Percentiles rank a stretch among this genome's conserved stretches.
Evolutionary conservation across 805 yeast species (phyloP).

Genomic region (Saturnispora hagleri): DNA sequence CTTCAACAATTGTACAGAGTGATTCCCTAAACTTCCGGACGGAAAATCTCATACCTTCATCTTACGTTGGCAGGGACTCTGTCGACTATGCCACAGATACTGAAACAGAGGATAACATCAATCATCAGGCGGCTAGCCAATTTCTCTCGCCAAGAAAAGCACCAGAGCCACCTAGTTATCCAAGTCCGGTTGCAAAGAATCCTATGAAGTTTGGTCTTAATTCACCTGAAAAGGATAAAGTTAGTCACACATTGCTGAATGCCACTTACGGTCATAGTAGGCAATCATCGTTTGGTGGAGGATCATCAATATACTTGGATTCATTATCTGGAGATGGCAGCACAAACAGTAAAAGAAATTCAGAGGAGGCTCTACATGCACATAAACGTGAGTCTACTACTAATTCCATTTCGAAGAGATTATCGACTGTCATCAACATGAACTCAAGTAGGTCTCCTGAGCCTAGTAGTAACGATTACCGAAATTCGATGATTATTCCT

Average conservation of each 20-base stretch:
- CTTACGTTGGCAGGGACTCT: background rate
- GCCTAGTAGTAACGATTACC: background rate
- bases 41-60: background rate
- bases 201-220: constrained; percentile 21
- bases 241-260: background rate
- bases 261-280: constrained; percentile 17
- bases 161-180: constrained; percentile 50
- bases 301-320: constrained; percentile 36
- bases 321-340: constrained; percentile 5
- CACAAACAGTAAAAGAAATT: background rate
- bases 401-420: constrained; percentile 10
- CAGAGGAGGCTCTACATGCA: background rate
- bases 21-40: background rate
- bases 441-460: background rate
- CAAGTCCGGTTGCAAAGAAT: constrained; percentile 20
- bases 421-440: constrained; percentile 6
- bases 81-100: background rate
- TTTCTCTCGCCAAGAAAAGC: constrained; percentile 67
- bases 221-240: constrained; percentile 9
- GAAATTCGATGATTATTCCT: background rate
- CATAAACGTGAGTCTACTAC: constrained; percentile 7
- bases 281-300: constrained; percentile 21
- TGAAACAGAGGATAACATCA: background rate
- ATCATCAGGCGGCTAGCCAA: constrained; percentile 1
- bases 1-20: background rate